Base-by-base conservation (phyloP, 2,329 filamentous ascomycete species). In the Pestalotiopsis sp. region DNA sequence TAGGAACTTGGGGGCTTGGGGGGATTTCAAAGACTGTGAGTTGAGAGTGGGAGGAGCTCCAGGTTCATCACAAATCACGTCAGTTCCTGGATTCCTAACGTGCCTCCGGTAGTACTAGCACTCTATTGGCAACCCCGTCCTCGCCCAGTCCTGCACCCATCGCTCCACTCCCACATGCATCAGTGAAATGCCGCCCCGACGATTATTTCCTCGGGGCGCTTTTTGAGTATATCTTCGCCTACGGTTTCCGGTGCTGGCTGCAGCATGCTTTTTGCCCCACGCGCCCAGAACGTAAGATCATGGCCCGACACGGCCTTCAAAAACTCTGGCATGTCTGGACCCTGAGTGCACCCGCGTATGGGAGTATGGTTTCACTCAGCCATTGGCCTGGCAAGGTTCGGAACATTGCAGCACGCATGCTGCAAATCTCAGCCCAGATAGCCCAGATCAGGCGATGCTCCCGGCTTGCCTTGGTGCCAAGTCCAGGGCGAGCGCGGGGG, bases 301-400 rank as follows among this genome's bases (percentile, higher is more conserved):
- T 59, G 57, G 27, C 27, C 23, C 57, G 25, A 36, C 57, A 31
- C 27, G 20, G 57, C 45, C 20, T 20, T 52, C 17, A 17, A 52
- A 45, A 49, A 49, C 45, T 20, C 45, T 52, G 45, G 45, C 3
- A n/a, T 52, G 31, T 36, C 7, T 36, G 31, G 31, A 36, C 31
- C 31, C 31, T 36, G 31, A 36, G 31, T 45, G 13, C 45, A 17
- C 45, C n/a, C 45, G 45, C 45, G 45, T 23, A n/a, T 52, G 23
- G 45, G 45, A 52, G 45, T n/a, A 59, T 27, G 57, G 57, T 36
- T 59, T 59, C 57, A 59, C 57, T 39, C 31, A 36, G 27, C 59
- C 27, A 62, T 62, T 62, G 59, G 59, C 59, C 38, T 62, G 59
- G 31, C 25, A 62, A 39, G 59, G 59, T 62, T 62, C 59, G 59